Base-by-base conservation (phyloP, 2,329 filamentous ascomycete species). In the Davidsoniella neocaledoniae region DNA sequence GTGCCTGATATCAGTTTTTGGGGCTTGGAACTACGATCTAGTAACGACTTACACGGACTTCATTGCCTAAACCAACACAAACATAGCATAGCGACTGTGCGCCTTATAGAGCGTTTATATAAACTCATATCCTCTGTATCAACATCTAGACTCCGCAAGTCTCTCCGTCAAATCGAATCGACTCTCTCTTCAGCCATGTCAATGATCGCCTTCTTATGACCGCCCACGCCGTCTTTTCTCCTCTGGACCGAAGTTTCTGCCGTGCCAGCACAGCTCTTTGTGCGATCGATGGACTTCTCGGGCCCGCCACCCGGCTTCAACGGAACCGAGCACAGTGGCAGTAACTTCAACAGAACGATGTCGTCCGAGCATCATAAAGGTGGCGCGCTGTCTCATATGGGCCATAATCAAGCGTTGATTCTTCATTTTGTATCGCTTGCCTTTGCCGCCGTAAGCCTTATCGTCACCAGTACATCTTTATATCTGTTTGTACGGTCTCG, bases 401-500 rank as follows among this genome's bases (percentile, higher is more conserved):
- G 40, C 16, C n/a, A 36, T 23, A 36, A 23, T 12, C 38, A 48
- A 39, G 46, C 62, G 40, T 55, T 59, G 5, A 49, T 38, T 2
- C 55, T 63, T 6, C 53, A 59, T 14, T 19, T 60, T 3, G 54
- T 58, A 2, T 62, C 71, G 1, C 56, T 78, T 16, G 56, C 61
- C 3, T 58, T 67, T 21, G 64, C 69, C 3, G 63, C 66, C 1
- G 53, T 77, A 55, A 84, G 80, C 56, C 64, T 84, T 29, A 48
- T 71, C 2, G 68, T 74, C 9, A 73, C 72, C 0, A 57, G 77
- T 5, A 59, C 74, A 26, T 71, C 77, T 2, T 71, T 81, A 39
- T 83, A 81, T 63, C 86, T 80, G 78, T 86, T 88, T 59, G 66
- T 76, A 51, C 72, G 76, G 54, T 87, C 87, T 80, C 72, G 76